phyloP scores from a whole-genome alignment of 73 alveolate genomes.

The Paramecium tetraurelia region DNA sequence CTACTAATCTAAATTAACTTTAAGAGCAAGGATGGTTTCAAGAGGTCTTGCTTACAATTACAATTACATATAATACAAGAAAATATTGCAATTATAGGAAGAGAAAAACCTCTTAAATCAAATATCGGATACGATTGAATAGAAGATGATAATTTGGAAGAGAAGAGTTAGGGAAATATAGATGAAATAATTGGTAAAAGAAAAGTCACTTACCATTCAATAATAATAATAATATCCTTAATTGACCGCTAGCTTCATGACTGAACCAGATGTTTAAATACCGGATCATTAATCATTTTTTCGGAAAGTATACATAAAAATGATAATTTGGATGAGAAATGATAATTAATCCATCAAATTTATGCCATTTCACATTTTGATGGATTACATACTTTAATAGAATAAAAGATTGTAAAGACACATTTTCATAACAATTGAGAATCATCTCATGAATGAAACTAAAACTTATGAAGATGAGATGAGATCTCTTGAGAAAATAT shows the following conservation, averaged over 20 bases:
- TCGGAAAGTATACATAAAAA: not conserved
- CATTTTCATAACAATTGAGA: not conserved
- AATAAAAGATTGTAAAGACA: not conserved
- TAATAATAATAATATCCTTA: conserved; percentile 5
- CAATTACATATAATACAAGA: not conserved
- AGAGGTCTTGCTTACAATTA: not conserved
- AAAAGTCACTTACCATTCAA: not conserved
- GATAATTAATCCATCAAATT: not conserved
- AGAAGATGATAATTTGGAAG: not conserved
- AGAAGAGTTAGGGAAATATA: not conserved
- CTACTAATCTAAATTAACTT: not conserved
- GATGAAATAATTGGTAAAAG: not conserved
- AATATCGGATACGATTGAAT: not conserved
- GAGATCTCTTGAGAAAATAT: not conserved
- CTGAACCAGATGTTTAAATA: not conserved
- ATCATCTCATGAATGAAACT: not conserved
- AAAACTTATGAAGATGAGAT: not conserved
- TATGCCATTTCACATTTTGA: not conserved
- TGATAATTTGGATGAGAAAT: not conserved
- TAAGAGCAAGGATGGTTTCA: conserved; percentile 4
- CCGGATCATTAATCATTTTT: not conserved
- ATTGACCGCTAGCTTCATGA: not conserved
- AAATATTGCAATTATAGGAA: not conserved
- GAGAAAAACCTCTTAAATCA: not conserved
- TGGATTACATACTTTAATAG: not conserved